phyloP scores from a whole-genome alignment of 306 rosid genomes.

The Rubus parviflorus region DNA sequence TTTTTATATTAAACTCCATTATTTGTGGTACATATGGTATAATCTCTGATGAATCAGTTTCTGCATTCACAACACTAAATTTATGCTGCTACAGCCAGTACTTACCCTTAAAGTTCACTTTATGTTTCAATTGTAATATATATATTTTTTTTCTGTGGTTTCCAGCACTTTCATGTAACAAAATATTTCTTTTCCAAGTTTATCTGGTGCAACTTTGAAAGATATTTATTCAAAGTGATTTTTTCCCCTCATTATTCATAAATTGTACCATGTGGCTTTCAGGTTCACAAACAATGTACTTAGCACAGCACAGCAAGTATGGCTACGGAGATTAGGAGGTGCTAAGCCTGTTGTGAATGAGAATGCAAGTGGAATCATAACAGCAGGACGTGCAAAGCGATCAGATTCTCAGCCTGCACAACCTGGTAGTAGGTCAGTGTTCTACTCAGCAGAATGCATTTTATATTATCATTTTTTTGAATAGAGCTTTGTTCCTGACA shows the following conservation, averaged over 20 bases:
- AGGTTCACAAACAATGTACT: conserved; percentile 95
- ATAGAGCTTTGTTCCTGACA: conserved; percentile 12
- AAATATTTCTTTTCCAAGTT: not conserved
- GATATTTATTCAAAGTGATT: not conserved
- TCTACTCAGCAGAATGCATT: conserved; percentile 20
- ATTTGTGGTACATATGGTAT: not conserved
- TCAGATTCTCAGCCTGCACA: conserved; percentile 57
- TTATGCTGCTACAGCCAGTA: not conserved
- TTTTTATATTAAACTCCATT: not conserved
- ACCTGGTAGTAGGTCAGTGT: conserved; percentile 74
- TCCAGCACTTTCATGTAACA: not conserved
- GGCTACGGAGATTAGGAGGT: conserved; percentile 95
- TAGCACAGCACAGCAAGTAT: conserved; percentile 98
- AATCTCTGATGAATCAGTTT: not conserved
- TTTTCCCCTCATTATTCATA: not conserved
- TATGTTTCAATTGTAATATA: not conserved
- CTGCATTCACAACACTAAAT: not conserved
- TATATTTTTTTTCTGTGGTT: not conserved
- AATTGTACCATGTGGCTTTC: conserved; percentile 15
- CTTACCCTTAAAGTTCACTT: not conserved
- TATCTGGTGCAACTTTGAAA: not conserved
- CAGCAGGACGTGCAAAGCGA: conserved; percentile 97
- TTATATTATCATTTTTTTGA: not conserved
- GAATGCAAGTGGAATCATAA: conserved; percentile 83
- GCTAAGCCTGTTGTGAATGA: conserved; percentile 80